Evolutionary conservation across 176 grass and related monocot species (phyloP).

Genomic region (Chloris gayana): DNA sequence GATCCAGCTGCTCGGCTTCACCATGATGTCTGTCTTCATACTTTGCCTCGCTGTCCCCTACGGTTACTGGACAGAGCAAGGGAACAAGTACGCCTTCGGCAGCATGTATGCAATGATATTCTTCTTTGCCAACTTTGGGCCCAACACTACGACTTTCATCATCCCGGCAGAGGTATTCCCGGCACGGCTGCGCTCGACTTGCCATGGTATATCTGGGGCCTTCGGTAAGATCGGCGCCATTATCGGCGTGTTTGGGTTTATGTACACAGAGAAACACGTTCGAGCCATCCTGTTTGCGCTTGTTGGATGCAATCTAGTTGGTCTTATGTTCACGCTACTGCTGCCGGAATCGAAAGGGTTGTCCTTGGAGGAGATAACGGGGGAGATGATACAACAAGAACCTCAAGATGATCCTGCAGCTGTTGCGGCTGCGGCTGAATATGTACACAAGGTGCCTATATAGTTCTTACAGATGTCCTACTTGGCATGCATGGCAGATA

Average conservation of each 20-base stretch:
- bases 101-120: conserved; percentile 14
- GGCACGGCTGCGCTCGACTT: conserved; percentile 43
- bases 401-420: not conserved
- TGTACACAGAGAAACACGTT: not conserved
- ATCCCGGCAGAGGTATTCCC: conserved; percentile 60
- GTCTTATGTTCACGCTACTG: conserved; percentile 9
- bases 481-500: not conserved
- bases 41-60: conserved; percentile 27
- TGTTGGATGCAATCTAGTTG: too few species aligned
- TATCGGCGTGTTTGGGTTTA: conserved; percentile 36
- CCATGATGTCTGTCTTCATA: conserved; percentile 56
- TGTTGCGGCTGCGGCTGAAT: not conserved
- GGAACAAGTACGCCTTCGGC: conserved; percentile 4
- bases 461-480: not conserved
- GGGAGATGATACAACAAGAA: conserved; percentile 8
- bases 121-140: conserved; percentile 62
- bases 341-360: conserved; percentile 6
- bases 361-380: conserved; percentile 33
- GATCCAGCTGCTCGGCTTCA: conserved; percentile 49
- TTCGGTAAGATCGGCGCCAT: conserved; percentile 47
- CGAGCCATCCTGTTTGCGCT: too few species aligned
- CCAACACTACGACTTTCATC: conserved; percentile 53
- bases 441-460: not conserved
- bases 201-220: conserved; percentile 49
- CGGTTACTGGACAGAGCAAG: not conserved